Percentiles rank a stretch among this genome's conserved stretches.
These are phyloP conservation scores for Tricholoma sp. DNA, from an alignment of 768 basidiomycete species.

Conservation along the genomic window DNA sequence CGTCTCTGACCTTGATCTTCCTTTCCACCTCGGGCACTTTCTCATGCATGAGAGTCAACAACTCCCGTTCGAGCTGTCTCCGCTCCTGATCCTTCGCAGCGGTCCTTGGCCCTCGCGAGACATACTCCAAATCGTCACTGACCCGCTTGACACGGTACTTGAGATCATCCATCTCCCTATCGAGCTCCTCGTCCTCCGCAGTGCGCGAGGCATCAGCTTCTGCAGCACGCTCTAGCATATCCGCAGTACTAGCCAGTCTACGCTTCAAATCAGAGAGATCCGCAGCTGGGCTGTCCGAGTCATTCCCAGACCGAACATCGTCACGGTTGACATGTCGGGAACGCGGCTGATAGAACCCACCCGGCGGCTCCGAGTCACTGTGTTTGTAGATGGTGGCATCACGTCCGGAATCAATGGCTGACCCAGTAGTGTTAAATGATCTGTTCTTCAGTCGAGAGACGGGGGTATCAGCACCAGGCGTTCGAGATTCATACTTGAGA, in stretches of 20 bases:
- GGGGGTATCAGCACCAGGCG: conserved; percentile 44
- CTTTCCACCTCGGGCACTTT: conserved; percentile 87
- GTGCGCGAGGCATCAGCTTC: conserved; percentile 59
- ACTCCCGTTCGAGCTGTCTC: conserved; percentile 81
- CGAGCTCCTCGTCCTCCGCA: conserved; percentile 85
- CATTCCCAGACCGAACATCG: conserved; percentile 68
- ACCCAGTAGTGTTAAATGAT: conserved; percentile 57
- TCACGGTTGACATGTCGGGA: conserved; percentile 84
- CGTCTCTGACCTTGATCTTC: conserved; percentile 74
- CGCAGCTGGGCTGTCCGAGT: conserved; percentile 54
- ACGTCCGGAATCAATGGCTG: conserved; percentile 52
- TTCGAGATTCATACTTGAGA: conserved; percentile 80
- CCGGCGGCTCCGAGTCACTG: conserved; percentile 51
- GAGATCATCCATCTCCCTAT: conserved; percentile 84
- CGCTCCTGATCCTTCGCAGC: conserved; percentile 79
- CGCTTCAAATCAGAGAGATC: conserved; percentile 88
- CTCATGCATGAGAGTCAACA: conserved; percentile 83
- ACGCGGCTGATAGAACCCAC: conserved; percentile 73
- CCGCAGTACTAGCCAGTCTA: conserved; percentile 71
- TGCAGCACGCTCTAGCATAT: conserved; percentile 70
- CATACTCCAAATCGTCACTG: conserved; percentile 89
- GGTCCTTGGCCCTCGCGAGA: conserved; percentile 68
- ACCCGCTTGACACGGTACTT: conserved; percentile 81
- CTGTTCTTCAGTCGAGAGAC: conserved; percentile 63
- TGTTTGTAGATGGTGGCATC: conserved; percentile 95